These are phyloP conservation scores for Rugonectria rugulosa DNA, from an alignment of 2,329 filamentous ascomycete species.

Conservation along the genomic window DNA sequence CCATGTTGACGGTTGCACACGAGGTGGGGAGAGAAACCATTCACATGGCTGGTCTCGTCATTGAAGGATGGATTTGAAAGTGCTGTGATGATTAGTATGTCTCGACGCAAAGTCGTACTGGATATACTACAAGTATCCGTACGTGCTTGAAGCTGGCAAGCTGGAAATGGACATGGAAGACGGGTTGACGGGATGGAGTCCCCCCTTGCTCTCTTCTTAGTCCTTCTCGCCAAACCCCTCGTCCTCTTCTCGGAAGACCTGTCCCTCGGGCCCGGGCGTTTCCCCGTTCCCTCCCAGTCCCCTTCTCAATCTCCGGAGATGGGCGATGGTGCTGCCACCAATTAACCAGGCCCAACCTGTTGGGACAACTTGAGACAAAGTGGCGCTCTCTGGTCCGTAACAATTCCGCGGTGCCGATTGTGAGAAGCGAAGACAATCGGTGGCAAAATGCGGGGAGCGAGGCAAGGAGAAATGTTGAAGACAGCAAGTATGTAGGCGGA, in stretches of 20 bases:
- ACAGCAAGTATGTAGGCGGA: too few relatives aligned
- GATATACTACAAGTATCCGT: constrained; percentile 1
- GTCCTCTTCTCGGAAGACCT: not conserved
- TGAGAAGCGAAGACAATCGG: too few relatives aligned
- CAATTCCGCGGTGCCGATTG: too few relatives aligned
- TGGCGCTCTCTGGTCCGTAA: not conserved
- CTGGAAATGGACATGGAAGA: too few relatives aligned
- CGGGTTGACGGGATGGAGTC: too few relatives aligned
- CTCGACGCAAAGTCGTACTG: not conserved
- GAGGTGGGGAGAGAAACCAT: constrained; percentile 27
- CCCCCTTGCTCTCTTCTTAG: too few relatives aligned
- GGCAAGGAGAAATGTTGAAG: not conserved
- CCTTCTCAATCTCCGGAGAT: constrained; percentile 16
- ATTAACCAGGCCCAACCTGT: not conserved
- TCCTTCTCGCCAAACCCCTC: too few relatives aligned
- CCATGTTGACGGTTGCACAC: constrained; percentile 23
- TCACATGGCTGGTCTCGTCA: constrained; percentile 15
- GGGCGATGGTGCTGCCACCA: constrained; percentile 9
- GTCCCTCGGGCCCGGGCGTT: not conserved
- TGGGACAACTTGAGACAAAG: not conserved
- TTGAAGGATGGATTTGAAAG: not conserved
- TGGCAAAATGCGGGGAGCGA: not conserved
- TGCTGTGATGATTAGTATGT: not conserved
- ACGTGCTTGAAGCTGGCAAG: too few relatives aligned
- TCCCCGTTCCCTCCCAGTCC: constrained; percentile 2